phyloP scores from a whole-genome alignment of 2,329 filamentous ascomycete species.

The Juglanconis sp. region DNA sequence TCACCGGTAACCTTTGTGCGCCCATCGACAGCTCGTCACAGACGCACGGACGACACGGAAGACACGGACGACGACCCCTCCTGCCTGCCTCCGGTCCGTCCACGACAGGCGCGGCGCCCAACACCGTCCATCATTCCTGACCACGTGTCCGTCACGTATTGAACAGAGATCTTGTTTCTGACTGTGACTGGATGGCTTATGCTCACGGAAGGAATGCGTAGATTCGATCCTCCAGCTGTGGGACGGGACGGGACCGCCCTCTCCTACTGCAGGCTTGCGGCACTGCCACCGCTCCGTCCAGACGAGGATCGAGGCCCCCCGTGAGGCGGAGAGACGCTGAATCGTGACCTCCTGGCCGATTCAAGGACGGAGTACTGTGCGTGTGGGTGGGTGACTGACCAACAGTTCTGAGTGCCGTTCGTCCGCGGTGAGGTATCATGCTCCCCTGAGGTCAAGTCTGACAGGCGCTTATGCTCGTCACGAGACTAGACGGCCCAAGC shows the following conservation, averaged over 20 bases:
- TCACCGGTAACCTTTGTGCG: too few species aligned
- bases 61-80: too few species aligned
- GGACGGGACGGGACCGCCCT: neutral
- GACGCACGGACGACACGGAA: neutral
- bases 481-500: neutral
- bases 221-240: neutral
- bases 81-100: too few species aligned
- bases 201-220: neutral
- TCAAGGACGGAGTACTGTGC: neutral
- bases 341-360: neutral
- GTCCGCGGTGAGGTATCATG: neutral
- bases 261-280: neutral
- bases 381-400: too few species aligned
- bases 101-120: too few species aligned
- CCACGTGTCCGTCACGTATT: neutral
- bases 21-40: too few species aligned
- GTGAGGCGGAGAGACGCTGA: neutral
- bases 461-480: neutral
- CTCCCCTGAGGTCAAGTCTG: neutral
- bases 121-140: neutral
- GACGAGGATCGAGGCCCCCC: neutral
- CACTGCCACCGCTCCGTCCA: neutral
- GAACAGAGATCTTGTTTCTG: neutral
- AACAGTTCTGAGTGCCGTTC: neutral
- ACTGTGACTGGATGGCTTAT: neutral